A percentile compares a stretch with the other conserved stretches of the same genome.
Conservation (phyloP, 2,329 filamentous ascomycete genomes). For the Alternaria arborescens region DNA sequence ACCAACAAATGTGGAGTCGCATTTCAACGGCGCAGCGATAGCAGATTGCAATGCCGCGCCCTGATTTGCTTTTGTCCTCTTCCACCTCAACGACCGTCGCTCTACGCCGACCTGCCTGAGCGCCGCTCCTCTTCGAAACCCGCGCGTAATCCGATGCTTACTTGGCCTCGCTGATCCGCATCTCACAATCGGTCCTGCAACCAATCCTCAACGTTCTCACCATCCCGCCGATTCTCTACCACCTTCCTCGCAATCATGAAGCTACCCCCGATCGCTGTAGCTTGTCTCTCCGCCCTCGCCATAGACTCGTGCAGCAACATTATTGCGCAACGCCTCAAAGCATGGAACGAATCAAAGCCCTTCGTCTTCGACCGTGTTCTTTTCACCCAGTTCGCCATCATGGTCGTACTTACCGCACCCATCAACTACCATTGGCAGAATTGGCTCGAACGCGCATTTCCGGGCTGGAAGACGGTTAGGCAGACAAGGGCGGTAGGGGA, state of each 20-base stretch:
- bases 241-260: slow-evolving; percentile 27
- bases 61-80: background rate
- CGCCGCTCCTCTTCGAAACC: background rate
- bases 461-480: slow-evolving; percentile 58
- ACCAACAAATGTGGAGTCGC: slow-evolving; percentile 19
- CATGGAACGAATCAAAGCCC: slow-evolving; percentile 45
- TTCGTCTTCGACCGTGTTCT: slow-evolving; percentile 50
- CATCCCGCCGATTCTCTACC: background rate
- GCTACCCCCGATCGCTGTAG: slow-evolving; percentile 44
- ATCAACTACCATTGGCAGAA: slow-evolving; percentile 89
- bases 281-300: slow-evolving; percentile 46
- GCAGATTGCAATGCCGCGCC: slow-evolving; percentile 7
- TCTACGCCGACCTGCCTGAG: background rate
- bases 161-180: slow-evolving; percentile 5
- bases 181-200: slow-evolving; percentile 6
- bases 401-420: slow-evolving; percentile 75
- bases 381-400: slow-evolving; percentile 60
- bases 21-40: slow-evolving; percentile 10
- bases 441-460: slow-evolving; percentile 77
- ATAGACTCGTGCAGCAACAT: slow-evolving; percentile 51
- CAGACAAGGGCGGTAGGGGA: slow-evolving; percentile 23
- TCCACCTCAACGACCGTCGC: background rate
- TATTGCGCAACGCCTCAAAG: slow-evolving; percentile 49
- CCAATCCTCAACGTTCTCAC: background rate
- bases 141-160: slow-evolving; percentile 1